Evolutionary conservation across 805 yeast genomes (phyloP).

Genomic region (Cyberlindnera saturnus): DNA sequence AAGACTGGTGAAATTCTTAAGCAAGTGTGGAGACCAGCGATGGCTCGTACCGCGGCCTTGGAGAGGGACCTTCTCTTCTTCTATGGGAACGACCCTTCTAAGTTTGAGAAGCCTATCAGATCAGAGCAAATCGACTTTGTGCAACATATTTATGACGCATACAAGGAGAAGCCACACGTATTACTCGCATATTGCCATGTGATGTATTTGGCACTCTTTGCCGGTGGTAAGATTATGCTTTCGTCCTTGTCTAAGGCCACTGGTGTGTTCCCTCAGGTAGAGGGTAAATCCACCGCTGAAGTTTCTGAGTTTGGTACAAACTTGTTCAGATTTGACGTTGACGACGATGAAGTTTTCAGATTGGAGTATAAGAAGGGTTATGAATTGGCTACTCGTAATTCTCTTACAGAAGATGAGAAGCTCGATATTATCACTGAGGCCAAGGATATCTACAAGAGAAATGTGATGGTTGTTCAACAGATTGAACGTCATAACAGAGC

Average conservation of each 20-base stretch:
- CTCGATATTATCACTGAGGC: constrained; percentile 63
- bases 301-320: constrained; percentile 58
- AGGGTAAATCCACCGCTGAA: constrained; percentile 60
- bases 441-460: constrained; percentile 56
- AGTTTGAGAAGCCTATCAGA: constrained; percentile 53
- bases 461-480: constrained; percentile 55
- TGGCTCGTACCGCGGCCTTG: constrained; percentile 54
- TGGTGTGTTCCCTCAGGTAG: constrained; percentile 70
- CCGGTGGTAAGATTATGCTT: constrained; percentile 75
- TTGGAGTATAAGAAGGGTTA: constrained; percentile 65
- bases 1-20: constrained; percentile 38
- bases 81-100: constrained; percentile 48
- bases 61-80: constrained; percentile 61
- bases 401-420: constrained; percentile 67
- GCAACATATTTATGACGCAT: constrained; percentile 49
- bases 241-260: constrained; percentile 59
- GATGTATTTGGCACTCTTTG: constrained; percentile 77
- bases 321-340: constrained; percentile 64
- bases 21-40: constrained; percentile 63
- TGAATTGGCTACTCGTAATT: constrained; percentile 68
- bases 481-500: constrained; percentile 60
- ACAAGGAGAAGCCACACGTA: constrained; percentile 60
- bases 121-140: constrained; percentile 56
- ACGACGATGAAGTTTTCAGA: constrained; percentile 61
- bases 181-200: constrained; percentile 80